Evolutionary conservation across 352 stramenopile genomes (phyloP), one percentile per base, ranked within the genome.

Genomic region (Pythium dissimile): DNA sequence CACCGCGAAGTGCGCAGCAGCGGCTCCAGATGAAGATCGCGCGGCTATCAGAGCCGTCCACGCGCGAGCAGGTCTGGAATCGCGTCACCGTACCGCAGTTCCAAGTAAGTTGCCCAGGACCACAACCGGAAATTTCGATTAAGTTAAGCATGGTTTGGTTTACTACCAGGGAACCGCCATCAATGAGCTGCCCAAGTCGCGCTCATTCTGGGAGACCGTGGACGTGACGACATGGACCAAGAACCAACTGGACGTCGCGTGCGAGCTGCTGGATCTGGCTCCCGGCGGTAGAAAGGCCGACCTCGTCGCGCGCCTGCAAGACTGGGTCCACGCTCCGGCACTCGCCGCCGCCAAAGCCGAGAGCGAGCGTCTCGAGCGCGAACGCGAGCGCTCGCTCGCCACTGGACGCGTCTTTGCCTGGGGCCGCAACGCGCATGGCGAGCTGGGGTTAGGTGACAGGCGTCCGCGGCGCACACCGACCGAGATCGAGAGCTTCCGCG

Each of bases 271-370:
- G 20, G 79, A 87, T 56, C 64, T 92, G 32, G 66, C 66, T 6
- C 45, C 38, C 8, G 45, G 47, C 6, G 77, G 75, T 9, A 88
- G 85, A 53, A 92, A 89, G 44, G 47, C 69, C 5, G 77, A 88
- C 52, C 49, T 92, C 16, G 52, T 89, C 20, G 77, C 79, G 44
- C 67, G 77, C 8, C 72, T 92, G 20, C 77, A 89, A 57, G 82
- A 88, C 57, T 92, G 82, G 82, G 62, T 92, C 42, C 56, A 86
- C 48, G 75, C 75, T 41, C 75, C 82, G 3, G 72, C 75, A 56
- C 74, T 86, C 51, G 21, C 59, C 5, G 72, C 72, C 5, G 55
- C 52, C 30, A 61, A 67, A 9, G 67, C 77, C 11, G 35, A 48
- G 37, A 9, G 8, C 15, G 50, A 57, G 37, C 50, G 50, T 27